Evolutionary conservation across 768 basidiomycete genomes (phyloP).

Genomic region (Amanita molliuscula): DNA sequence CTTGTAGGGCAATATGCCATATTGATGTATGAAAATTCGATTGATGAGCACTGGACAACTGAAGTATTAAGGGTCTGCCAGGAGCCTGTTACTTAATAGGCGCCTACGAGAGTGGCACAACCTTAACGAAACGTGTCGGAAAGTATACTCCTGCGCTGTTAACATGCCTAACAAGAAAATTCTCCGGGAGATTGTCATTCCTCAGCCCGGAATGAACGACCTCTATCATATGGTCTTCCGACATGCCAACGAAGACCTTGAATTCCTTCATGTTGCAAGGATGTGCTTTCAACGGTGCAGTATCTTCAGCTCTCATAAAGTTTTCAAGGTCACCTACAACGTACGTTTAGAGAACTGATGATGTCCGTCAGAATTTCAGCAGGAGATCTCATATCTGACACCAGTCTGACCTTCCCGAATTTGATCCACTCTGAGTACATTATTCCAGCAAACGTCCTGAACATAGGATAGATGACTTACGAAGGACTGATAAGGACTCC

Average conservation of each 20-base stretch:
- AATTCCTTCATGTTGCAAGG: conserved; percentile 85
- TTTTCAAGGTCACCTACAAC: conserved; percentile 6
- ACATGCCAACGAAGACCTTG: conserved; percentile 56
- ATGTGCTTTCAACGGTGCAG: conserved; percentile 43
- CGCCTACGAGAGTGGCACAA: conserved; percentile 64
- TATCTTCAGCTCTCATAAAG: conserved; percentile 3
- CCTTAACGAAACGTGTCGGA: conserved; percentile 62
- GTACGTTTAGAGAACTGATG: conserved; percentile 34
- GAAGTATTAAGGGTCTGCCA: background rate
- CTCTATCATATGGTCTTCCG: conserved; percentile 58
- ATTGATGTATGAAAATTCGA: conserved; percentile 72
- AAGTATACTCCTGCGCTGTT: conserved; percentile 49
- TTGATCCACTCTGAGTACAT: conserved; percentile 50
- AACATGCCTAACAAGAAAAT: conserved; percentile 45
- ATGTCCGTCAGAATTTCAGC: conserved; percentile 6
- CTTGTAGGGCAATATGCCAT: conserved; percentile 60
- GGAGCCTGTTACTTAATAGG: conserved; percentile 2
- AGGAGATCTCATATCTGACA: background rate
- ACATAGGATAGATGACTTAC: conserved; percentile 27
- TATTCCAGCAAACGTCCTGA: background rate
- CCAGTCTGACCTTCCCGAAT: conserved; percentile 62
- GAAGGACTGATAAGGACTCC: conserved; percentile 50
- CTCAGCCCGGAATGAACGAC: conserved; percentile 53
- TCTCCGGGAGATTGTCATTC: conserved; percentile 57
- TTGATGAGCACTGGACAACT: conserved; percentile 45